Base-by-base conservation (phyloP, 306 rosid genomes). In the Quercus robur region DNA sequence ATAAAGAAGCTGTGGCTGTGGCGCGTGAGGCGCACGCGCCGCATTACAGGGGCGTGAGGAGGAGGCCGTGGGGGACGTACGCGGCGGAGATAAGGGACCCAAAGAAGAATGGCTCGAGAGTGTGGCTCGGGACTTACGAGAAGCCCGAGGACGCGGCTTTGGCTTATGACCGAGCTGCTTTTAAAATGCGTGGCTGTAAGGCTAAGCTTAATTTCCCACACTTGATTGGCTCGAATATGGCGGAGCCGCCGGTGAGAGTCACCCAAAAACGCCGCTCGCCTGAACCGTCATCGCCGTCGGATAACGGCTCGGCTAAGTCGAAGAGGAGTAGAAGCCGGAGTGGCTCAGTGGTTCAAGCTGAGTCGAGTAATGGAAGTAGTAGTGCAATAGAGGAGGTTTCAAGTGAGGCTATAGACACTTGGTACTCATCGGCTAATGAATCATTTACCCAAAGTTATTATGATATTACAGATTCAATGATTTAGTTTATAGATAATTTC, bases 201-300 rank as follows among this genome's bases (percentile, higher is more conserved):
- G 78, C 78, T 3, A 75, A 75, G 52, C 78, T 75, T 7, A 75
- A 75, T 75, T 75, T 75, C 58, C 78, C 78, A 10, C 78, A 75
- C 55, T 44, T 10, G 25, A 73, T 62, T 12, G 51, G 62, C 30
- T 75, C 63, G 20, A 38, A 19, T 5, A 15, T 19, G 15, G n/a
- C 14, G 28, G 79, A 62, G 61, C 72, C 71, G 18, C 15, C 52
- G 8, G 7, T 33, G 26, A 13, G 44, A 52, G 73, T 76, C 12
- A 30, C 59, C 13, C 1, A 23, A 3, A 76, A 46, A 18, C 72
- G 73, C 68, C 21, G 72, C 64, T 73, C 46, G 23, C 64, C 76
- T 3, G 28, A 30, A 19, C 13, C 62, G 17, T 35, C 62, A 10
- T 21, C 26, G 1, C 62, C 26, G 0, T 57, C 26, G 26, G 62